Evolutionary conservation across 768 basidiomycete genomes (phyloP).

Genomic region (Mrakia gelida): DNA sequence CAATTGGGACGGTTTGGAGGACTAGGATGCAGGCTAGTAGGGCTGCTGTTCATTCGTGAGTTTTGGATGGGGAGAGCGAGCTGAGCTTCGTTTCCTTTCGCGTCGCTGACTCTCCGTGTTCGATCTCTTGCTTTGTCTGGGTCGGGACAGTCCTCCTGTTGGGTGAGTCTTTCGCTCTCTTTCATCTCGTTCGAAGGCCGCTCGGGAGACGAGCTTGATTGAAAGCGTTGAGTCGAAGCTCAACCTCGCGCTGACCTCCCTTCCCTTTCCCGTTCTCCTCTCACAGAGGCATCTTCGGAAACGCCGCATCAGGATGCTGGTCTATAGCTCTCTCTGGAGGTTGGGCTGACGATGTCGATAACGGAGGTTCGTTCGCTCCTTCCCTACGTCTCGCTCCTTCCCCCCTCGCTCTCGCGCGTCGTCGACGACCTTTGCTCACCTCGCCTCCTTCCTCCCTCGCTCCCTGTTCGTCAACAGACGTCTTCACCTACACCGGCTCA

Average conservation of each 20-base stretch:
- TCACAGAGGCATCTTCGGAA: constrained; percentile 69
- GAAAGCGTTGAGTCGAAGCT: background rate
- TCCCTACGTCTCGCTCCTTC: too few species aligned
- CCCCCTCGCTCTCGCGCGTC: constrained; percentile 53
- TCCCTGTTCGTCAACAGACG: too few species aligned
- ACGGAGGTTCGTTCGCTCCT: constrained; percentile 33
- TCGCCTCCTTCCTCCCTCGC: too few species aligned
- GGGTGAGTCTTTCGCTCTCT: background rate
- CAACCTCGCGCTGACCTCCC: background rate
- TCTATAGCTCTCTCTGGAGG: constrained; percentile 82
- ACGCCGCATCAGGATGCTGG: constrained; percentile 62
- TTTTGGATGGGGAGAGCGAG: too few species aligned
- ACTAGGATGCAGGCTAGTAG: background rate
- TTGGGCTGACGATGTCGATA: constrained; percentile 40
- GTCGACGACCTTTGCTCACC: too few species aligned
- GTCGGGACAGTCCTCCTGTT: background rate
- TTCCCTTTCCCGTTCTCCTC: background rate
- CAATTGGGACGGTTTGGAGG: background rate
- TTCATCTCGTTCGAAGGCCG: background rate
- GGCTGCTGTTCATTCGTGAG: background rate
- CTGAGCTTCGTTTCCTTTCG: too few species aligned
- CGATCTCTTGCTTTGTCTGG: background rate
- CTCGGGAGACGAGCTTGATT: too few species aligned
- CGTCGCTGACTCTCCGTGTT: too few species aligned
- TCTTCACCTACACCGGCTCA: too few species aligned